Evolutionary conservation across 345 rosid genomes (phyloP), one percentile per base, ranked within the genome.

Genomic region (Odontarrhena argentea): DNA sequence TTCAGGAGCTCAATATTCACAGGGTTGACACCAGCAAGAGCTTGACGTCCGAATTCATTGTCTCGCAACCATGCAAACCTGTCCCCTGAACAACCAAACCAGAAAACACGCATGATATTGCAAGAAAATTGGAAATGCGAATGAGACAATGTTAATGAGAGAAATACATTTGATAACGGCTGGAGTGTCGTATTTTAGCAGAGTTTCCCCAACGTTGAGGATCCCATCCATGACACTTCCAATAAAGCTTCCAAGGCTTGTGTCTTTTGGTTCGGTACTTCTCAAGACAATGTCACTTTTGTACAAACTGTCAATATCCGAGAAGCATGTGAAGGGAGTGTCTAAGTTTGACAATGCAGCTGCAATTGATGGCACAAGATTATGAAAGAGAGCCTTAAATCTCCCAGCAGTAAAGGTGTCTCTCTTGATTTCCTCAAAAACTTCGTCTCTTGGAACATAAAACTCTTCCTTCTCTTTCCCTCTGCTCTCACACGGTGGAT

Each of bases 51-150:
- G 52, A 93, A 93, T 67, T 93, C 98, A 15, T 82, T 82, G 59
- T 93, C 98, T 51, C 98, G 80, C 63, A 93, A 74, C 98, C 98
- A 93, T 9, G 97, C 79, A 82, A 93, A 93, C 50, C 97, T 82
- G 67, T 93, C 97, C 75, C 81, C 98, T 93, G 79, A 15, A 74
- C 18, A 70, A 11, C 66, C 7, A 63, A 14, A 61, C 14, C 11
- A 36, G 26, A 44, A 32, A 22, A 44, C 6, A 46, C 55, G 53
- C 43, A 53, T 46, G 50, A 36, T 8, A 25, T 41, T 44, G 36
- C 61, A 50, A 43, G 34, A 57, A 46, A 55, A 24, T n/a, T 63
- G 2, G 0, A 25, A 13, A 14, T 34, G 1, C 32, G 13, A 55
- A 38, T 38, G 36, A 6, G 40, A 48, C 12, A 35, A 35, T 38